Base-by-base conservation (phyloP, 2,329 filamentous ascomycete species). In the Apiospora hydei region DNA sequence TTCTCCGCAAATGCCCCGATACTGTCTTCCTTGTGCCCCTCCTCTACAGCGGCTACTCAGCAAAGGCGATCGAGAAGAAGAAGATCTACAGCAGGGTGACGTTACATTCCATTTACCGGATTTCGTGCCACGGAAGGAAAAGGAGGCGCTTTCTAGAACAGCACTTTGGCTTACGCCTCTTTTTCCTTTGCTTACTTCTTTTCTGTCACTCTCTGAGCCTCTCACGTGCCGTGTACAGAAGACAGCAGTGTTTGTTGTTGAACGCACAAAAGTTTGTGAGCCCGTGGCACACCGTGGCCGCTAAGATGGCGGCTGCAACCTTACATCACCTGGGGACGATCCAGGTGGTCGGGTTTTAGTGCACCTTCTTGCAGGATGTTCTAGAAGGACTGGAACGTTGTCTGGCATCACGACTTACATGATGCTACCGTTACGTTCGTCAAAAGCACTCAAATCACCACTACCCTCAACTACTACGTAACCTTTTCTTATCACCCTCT, bases 281-380 rank as follows among this genome's bases (percentile, higher is more conserved):
- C 57, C 57, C 11, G 57, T 24, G 57, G 57, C 34, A 64, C 57
- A 34, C 30, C 30, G 46, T 8, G 16, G 57, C 57, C 57, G 57
- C 57, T 64, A 41, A 64, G 30, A 64, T n/a, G 51, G 57, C 57
- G 34, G 57, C 34, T 64, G 57, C 57, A 41, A 64, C 57, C 34
- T 41, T 14, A 7, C 8, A 34, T 64, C 13, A 2, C 1, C 8
- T n/a, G 46, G 1, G 46, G 57, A 30, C 34, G 18, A 64, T 4
- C 57, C 57, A 64, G 34, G n/a, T 34, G 18, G 57, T 41, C 57
- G 57, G 57, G 57, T 64, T 26, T 24, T 51, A 13, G n/a, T 51
- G 24, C 21, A 18, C 46, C 46, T 26, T n/a, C n/a, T 11, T 13
- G 49, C 24, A 11, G 14, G 14, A 1, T 41, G 57, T 21, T 64